Base-by-base conservation (phyloP, 2,329 filamentous ascomycete genomes). In the Clarireedia hainanense region DNA sequence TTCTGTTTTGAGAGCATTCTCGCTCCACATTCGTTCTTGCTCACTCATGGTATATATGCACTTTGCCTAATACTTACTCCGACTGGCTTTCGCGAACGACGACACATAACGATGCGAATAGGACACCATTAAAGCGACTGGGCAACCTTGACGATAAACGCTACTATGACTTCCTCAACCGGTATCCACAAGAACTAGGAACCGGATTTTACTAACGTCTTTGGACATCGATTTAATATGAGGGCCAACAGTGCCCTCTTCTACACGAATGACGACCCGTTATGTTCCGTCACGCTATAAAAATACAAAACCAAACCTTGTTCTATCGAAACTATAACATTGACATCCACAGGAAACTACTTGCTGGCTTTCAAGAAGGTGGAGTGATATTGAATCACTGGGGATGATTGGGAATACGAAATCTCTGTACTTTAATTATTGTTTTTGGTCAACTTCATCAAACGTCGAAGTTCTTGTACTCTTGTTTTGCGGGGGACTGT, bases 121-220 rank as follows among this genome's bases (percentile, higher is more conserved):
- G 63, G 64, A 67, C 65, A 67, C 63, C 61, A 59, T 60, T 67
- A 68, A 64, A 68, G 63, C 65, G 65, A 67, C 59, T 66, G 66
- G 66, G 66, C 66, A 67, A 68, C 66, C 66, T 67, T 67, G 57
- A 68, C 58, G 65, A 66, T 58, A 66, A 57, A 68, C 64, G 65
- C 64, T 64, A 62, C 60, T 58, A 67, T 62, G 64, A 65, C 60
- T 57, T 61, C 59, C 56, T 60, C 61, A 12, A 23, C 50, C 52
- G 53, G 52, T 55, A 43, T 55, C 52, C 52, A 30, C 34, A 23
- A 30, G 49, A 49, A 34, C 17, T 43, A 49, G 52, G 52, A 55
- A 49, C 36, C 52, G 46, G 52, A 49, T 24, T 48, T 30, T 55
- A 49, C 49, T 50, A 42, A 49, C 52, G 34, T 55, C 52, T 50